Evolutionary conservation across 2,329 filamentous ascomycete genomes (phyloP), one percentile per base, ranked within the genome.

Genomic region (Colletotrichum sp.): DNA sequence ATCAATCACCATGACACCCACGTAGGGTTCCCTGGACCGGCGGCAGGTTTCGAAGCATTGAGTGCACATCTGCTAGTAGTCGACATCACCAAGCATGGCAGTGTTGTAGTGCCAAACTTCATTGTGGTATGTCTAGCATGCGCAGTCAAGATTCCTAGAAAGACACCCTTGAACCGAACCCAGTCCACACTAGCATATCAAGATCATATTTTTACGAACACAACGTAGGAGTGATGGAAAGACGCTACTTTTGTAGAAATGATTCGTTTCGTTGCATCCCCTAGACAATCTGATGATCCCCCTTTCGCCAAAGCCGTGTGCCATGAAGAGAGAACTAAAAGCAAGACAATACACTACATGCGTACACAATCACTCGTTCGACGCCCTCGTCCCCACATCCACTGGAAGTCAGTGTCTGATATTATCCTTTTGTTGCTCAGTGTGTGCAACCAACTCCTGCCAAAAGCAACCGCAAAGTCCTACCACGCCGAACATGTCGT

Each of bases 221-320:
- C 13, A 18, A 12, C n/a, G 9, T 24, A n/a, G 13, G n/a, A 43
- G 4, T 15, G 21, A 48, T 7, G 13, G 13, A 39, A 24, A 15
- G n/a, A 18, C 10, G 3, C 43, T 52, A 10, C 43, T 52, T 52
- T 16, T 13, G 60, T 69, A 60, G 57, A 52, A 67, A 75, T 34
- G 63, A 28, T 61, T 74, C n/a, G 57, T 63, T 75, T 48, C 59
- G 36, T 57, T 57, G 36, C 72, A 16, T 71, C 74, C 66, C 74
- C 71, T 55, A 75, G 72, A 67, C 76, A 77, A 76, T 77, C 76
- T 77, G 76, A 76, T 76, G 74, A 66, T 76, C 65, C 74, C 76
- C 76, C 69, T 69, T 77, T 77, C 69, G 66, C 76, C 74, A 55
- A 68, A 76, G 66, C 74, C 76, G 74, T 68, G 73, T 76, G 67